Evolutionary conservation across 805 yeast genomes (phyloP), one percentile per base, ranked within the genome.

Genomic region (Grigorovia humatica): DNA sequence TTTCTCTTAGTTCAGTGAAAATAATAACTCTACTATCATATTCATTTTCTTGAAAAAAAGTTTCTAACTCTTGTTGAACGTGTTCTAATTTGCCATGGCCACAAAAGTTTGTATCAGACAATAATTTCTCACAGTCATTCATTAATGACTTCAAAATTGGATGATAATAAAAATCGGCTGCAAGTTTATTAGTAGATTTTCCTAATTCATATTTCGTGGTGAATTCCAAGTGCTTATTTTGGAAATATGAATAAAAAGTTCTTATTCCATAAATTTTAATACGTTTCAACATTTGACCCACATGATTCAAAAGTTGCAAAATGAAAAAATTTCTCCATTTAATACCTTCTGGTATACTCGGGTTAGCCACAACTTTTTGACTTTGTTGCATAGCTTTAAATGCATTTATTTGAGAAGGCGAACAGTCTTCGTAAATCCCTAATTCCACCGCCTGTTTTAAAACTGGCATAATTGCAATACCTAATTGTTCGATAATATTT

Each of bases 1-100:
- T 84, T 56, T 88, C 95, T 64, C 99, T 77, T 54, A 80, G 78
- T 63, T 90, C 96, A 0, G 96, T 85, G 66, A 93, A 93, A 0
- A 93, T 76, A 44, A 93, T 95, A 2, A 84, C 93, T 56, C 87
- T 77, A 1, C 95, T 85, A 50, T 81, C 77, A 1, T 65, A 58
- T 12, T 68, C 69, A 40, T 72, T 67, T 5, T 66, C 60, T 2
- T 66, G 60, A 54, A 83, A 81, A 59, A 88, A 90, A 1, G 66
- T 68, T 2, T 66, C 62, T 46, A 90, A 64, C 57, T 84, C 85
- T 9, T 77, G 75, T 19, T 80, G 69, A 47, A 86, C 60, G 45
- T 76, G 72, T 48, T 78, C 80, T 30, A 88, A 66, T 60, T 93
- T 93, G 0, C 87, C 85, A 69, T 91, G 97, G 3, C 91, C 76